Percentiles rank a stretch among this genome's conserved stretches.
Conservation (phyloP, 2,329 filamentous ascomycete species). For the Epichloe gansuensis region DNA sequence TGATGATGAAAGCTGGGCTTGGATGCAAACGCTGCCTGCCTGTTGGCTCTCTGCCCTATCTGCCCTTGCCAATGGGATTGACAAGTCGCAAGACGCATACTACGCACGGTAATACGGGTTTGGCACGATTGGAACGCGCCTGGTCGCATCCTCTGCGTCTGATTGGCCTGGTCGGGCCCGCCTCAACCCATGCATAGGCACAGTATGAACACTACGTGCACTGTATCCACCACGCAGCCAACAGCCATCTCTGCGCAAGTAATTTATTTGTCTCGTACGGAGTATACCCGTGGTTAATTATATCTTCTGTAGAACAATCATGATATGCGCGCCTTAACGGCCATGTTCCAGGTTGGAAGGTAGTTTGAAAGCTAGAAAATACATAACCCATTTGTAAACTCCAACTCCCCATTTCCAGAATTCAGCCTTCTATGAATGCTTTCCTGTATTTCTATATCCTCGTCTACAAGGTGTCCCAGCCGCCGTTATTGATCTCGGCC, state of each 20-base stretch:
- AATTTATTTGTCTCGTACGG: too few relatives aligned
- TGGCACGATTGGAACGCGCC: slow-evolving; percentile 16
- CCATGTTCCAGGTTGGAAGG: not conserved
- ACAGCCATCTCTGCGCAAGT: too few relatives aligned
- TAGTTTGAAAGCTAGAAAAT: not conserved
- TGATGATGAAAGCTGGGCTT: not conserved
- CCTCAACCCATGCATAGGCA: slow-evolving; percentile 4
- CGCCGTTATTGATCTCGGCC: slow-evolving; percentile 91
- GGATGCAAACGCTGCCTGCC: not conserved
- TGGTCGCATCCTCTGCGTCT: slow-evolving; percentile 9
- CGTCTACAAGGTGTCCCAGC: slow-evolving; percentile 66
- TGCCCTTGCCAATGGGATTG: not conserved
- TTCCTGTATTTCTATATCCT: not conserved
- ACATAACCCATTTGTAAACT: not conserved
- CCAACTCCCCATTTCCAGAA: slow-evolving; percentile 5
- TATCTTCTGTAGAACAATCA: not conserved
- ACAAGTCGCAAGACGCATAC: not conserved
- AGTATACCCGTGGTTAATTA: not conserved
- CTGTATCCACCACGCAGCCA: not conserved
- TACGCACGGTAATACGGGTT: too few relatives aligned
- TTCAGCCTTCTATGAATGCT: not conserved
- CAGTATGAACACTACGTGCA: slow-evolving; percentile 10
- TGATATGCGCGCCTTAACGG: not conserved
- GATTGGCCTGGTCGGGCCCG: slow-evolving; percentile 13
- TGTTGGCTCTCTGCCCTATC: not conserved